Evolutionary conservation across 352 stramenopile genomes (phyloP).

Genomic region (Phytophthora pluvialis): DNA sequence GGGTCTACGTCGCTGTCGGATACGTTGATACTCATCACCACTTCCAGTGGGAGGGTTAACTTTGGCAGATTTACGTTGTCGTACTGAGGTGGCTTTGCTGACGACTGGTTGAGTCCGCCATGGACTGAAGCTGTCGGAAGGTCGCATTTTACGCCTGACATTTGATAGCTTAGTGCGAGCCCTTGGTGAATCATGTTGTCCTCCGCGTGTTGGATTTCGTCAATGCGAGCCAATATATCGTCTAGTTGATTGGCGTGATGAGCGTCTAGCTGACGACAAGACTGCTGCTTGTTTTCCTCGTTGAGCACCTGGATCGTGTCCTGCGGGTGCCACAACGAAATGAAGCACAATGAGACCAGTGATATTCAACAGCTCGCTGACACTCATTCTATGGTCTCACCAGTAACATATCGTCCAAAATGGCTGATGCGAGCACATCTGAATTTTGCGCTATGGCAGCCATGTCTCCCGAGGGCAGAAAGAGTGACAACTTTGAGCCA

Average conservation of each 20-base stretch:
- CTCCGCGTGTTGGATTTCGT: conserved; percentile 55
- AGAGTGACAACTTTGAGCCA: conserved; percentile 46
- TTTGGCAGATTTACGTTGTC: background rate
- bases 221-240: conserved; percentile 54
- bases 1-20: background rate
- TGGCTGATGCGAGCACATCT: conserved; percentile 54
- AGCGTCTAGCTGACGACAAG: conserved; percentile 28
- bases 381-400: conserved; percentile 27
- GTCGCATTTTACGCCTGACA: conserved; percentile 15
- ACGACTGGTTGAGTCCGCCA: background rate
- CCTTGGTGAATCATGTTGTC: conserved; percentile 46
- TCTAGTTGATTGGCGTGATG: conserved; percentile 50
- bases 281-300: conserved; percentile 50
- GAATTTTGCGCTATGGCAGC: conserved; percentile 52
- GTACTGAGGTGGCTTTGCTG: background rate
- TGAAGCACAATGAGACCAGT: conserved; percentile 8
- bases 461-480: conserved; percentile 48
- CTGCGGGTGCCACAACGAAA: conserved; percentile 27
- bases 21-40: conserved; percentile 56
- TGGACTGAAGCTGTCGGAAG: conserved; percentile 11
- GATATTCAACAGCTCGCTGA: background rate
- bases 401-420: conserved; percentile 71
- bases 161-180: conserved; percentile 35
- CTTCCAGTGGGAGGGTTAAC: conserved; percentile 48
- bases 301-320: conserved; percentile 69